Base-by-base conservation (phyloP, 2,329 filamentous ascomycete genomes). In the Apiospora rasikravindrae region DNA sequence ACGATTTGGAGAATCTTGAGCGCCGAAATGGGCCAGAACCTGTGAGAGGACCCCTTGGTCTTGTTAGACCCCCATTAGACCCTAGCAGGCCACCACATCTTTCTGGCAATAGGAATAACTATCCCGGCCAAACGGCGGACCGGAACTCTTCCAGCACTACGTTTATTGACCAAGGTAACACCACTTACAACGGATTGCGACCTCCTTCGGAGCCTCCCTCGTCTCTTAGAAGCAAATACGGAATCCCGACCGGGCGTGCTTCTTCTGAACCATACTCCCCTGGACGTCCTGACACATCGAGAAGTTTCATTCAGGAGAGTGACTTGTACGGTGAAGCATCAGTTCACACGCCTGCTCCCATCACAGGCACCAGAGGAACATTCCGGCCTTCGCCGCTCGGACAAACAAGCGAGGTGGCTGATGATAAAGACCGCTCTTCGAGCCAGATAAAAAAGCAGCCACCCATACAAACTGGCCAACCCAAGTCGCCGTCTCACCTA, bases 281-380 rank as follows among this genome's bases (percentile, higher is more conserved):
- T n/a, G 44, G 45, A 37, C 77, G 76, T 14, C 77, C 79, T 24
- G 73, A 74, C 37, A 74, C 78, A 16, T 75, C 77, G 13, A 78
- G 76, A 44, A 82, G 80, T 72, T 85, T 82, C 74, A 75, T 72
- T 14, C 77, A 80, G 14, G 84, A 85, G 70, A 82, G 79, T 68
- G 73, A 72, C 24, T 66, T 85, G 7, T 85, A 80, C 73, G 70
- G 74, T 1, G 73, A 79, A 44, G 81, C 83, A 40, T 75, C 74
- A n/a, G 71, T 86, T 70, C 73, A 77, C 71, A 73, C 80, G 68
- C 76, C 77, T 22, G 49, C n/a, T 44, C 37, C 45, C 3, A 19
- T 49, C 14, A 44, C 37, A 26, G 24, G 11, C 49, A 67, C 22
- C 26, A 51, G 33, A 40, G 37, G 22, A 19, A 33, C 19, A 40